These are phyloP conservation scores for Tremella mesenterica DNA, from an alignment of 768 basidiomycete species.

Conservation along the genomic window DNA sequence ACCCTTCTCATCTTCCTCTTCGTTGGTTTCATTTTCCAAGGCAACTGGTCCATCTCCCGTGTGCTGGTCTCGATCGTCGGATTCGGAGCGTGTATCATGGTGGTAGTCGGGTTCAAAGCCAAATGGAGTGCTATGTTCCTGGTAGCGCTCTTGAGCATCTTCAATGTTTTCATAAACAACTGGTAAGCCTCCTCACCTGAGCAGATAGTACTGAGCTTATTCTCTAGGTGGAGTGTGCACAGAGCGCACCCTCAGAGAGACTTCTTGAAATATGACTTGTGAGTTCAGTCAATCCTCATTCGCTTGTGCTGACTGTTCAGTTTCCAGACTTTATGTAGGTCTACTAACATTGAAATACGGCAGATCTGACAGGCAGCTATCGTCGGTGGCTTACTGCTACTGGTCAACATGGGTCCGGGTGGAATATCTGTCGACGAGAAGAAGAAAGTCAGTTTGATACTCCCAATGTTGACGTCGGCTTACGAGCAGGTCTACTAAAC, in stretches of 20 bases:
- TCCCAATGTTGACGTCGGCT: background rate
- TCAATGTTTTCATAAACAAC: constrained; percentile 98
- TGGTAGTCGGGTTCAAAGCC: constrained; percentile 97
- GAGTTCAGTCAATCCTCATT: constrained; percentile 5
- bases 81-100: constrained; percentile 85
- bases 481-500: constrained; percentile 17
- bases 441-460: constrained; percentile 66
- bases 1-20: constrained; percentile 98
- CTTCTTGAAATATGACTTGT: constrained; percentile 97
- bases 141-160: constrained; percentile 77
- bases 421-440: constrained; percentile 97
- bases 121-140: constrained; percentile 97
- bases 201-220: background rate
- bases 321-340: constrained; percentile 72
- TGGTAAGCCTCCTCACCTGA: constrained; percentile 49
- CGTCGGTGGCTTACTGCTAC: constrained; percentile 90
- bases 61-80: constrained; percentile 83
- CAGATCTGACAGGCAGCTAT: constrained; percentile 53
- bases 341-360: background rate
- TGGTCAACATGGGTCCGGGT: constrained; percentile 98
- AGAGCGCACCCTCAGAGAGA: constrained; percentile 88
- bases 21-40: constrained; percentile 92
- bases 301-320: constrained; percentile 11
- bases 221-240: no score
- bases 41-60: constrained; percentile 77